Base-by-base conservation (phyloP, 1,284 basidiomycete species). In the Salmacisia buchloeana region DNA sequence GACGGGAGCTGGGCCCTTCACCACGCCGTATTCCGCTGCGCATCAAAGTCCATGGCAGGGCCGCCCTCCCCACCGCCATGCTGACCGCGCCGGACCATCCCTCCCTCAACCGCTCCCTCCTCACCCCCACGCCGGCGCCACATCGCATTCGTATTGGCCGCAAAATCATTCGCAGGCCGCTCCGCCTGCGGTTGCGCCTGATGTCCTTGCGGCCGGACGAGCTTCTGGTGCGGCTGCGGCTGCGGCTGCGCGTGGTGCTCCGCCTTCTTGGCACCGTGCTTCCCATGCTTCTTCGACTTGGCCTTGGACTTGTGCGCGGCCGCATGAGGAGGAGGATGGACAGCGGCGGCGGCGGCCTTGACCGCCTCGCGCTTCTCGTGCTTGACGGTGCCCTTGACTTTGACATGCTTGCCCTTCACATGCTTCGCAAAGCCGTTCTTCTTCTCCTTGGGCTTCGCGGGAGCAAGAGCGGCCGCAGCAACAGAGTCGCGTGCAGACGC, bases 81-180 rank as follows among this genome's bases (percentile, higher is more conserved):
- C 3, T 52, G 1, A 27, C 39, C 4, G 18, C 39, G 4, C 39
- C 39, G 18, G 13, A 27, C 4, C 7, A 27, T 52, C 25, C 34
- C 18, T 15, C 34, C 7, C 27, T 33, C 21, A 6, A 18, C 29
- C 27, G n/a, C 34, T 18, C 27, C 27, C 29, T 21, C 39, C 4
- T 43, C 3, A 21, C 39, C 36, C 36, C 36, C 39, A 43, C 23
- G 25, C 29, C 49, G 49, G n/a, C 49, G 49, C 49, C 49, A 54
- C 7, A 31, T 31, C 23, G 49, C 29, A 54, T 54, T 54, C 12
- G 12, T 33, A n/a, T 54, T 54, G 12, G 49, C n/a, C 27, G 29
- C 49, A 54, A 54, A 54, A 18, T 54, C 49, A 9, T 54, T 31
- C 29, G 49, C 49, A 54, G 49, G 49, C 15, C 49, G 6, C 29